These are phyloP conservation scores for Cladorrhinum sp. DNA, from an alignment of 2,329 filamentous ascomycete species.

Conservation along the genomic window DNA sequence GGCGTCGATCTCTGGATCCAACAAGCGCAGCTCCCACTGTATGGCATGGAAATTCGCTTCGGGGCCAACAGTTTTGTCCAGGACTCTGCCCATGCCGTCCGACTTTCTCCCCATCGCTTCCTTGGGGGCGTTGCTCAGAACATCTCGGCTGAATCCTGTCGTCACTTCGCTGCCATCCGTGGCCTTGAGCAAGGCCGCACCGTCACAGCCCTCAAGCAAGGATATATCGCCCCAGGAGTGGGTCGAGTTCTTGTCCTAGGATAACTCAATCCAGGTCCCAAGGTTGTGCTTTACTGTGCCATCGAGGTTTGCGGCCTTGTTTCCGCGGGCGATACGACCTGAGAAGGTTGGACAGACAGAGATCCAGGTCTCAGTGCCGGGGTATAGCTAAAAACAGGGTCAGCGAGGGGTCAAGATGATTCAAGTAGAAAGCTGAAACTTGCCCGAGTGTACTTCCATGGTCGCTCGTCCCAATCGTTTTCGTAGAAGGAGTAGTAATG, in stretches of 20 bases:
- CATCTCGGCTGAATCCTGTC: slow-evolving; percentile 20
- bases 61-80: slow-evolving; percentile 20
- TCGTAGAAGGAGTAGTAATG: slow-evolving; percentile 30
- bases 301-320: slow-evolving; percentile 23
- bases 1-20: slow-evolving; percentile 14
- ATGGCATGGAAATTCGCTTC: slow-evolving; percentile 26
- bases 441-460: slow-evolving; percentile 31
- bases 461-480: slow-evolving; percentile 26
- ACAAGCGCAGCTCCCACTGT: slow-evolving; percentile 17
- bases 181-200: slow-evolving; percentile 22
- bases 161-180: slow-evolving; percentile 23
- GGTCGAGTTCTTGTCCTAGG: slow-evolving; percentile 7
- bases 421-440: slow-evolving; percentile 5
- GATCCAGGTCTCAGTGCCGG: slow-evolving; percentile 25
- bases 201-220: slow-evolving; percentile 29
- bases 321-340: slow-evolving; percentile 29
- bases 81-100: slow-evolving; percentile 10
- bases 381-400: slow-evolving; percentile 21
- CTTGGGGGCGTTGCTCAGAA: slow-evolving; percentile 24
- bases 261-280: slow-evolving; percentile 26
- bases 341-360: slow-evolving; percentile 29
- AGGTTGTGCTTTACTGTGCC: slow-evolving; percentile 23
- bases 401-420: no score
- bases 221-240: slow-evolving; percentile 26
- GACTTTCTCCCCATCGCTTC: slow-evolving; percentile 19